Conservation (phyloP, 1,284 basidiomycete species). For the Lentinula novae-zelandiae region DNA sequence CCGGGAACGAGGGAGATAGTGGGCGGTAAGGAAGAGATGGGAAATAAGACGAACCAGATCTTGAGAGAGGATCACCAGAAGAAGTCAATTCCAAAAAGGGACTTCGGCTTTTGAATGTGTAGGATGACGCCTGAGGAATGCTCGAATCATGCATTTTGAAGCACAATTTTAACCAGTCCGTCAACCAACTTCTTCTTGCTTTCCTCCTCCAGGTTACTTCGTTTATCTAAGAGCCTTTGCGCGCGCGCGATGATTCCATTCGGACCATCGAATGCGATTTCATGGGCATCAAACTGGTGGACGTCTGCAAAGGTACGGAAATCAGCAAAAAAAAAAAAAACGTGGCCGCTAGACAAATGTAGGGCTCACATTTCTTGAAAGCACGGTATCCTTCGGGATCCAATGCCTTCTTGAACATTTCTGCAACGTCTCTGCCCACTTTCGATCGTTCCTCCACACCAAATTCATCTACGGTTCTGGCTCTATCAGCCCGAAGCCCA, state of each 20-base stretch:
- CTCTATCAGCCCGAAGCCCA: slow-evolving; percentile 8
- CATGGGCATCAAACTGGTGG: slow-evolving; percentile 66
- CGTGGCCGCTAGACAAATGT: slow-evolving; percentile 5
- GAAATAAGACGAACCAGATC: not conserved
- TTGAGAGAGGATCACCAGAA: not conserved
- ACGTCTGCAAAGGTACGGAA: slow-evolving; percentile 38
- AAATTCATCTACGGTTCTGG: slow-evolving; percentile 1
- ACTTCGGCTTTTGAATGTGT: not conserved
- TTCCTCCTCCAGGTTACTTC: slow-evolving; percentile 44
- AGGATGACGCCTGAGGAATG: not conserved
- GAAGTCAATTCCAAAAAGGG: not conserved
- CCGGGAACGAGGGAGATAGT: not conserved
- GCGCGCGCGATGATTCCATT: slow-evolving; percentile 61
- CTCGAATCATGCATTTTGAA: slow-evolving; percentile 45
- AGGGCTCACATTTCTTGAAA: slow-evolving; percentile 65
- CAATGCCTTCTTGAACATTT: slow-evolving; percentile 56
- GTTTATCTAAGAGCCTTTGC: slow-evolving; percentile 50
- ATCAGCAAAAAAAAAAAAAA: not conserved
- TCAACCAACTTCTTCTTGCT: slow-evolving; percentile 54
- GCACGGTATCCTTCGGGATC: slow-evolving; percentile 57
- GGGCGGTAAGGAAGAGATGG: not conserved
- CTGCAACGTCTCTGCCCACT: slow-evolving; percentile 55
- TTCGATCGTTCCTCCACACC: slow-evolving; percentile 26
- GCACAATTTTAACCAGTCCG: slow-evolving; percentile 59
- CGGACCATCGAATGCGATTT: slow-evolving; percentile 70